These are phyloP conservation scores for Clathrus columnatus DNA, from an alignment of 768 basidiomycete species.

Conservation along the genomic window DNA sequence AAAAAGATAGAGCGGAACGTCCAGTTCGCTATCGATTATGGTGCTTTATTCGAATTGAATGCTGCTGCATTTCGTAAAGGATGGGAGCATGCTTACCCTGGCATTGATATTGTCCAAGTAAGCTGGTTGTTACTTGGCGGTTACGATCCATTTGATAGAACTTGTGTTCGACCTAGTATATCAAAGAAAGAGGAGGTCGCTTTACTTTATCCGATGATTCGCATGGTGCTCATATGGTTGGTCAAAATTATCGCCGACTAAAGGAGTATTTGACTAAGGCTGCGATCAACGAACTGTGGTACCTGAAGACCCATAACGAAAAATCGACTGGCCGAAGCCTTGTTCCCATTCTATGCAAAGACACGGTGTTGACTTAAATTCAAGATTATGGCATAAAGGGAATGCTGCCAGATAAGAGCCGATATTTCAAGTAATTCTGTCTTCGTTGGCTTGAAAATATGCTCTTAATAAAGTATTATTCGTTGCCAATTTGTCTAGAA, in stretches of 20 bases:
- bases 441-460: no score
- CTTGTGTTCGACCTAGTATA: conserved; percentile 40
- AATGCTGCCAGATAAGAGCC: no score
- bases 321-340: not conserved
- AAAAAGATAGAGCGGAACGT: conserved; percentile 69
- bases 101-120: conserved; percentile 65
- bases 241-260: conserved; percentile 69
- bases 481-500: no score
- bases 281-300: conserved; percentile 62
- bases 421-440: no score
- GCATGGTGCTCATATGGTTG: conserved; percentile 83
- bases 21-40: conserved; percentile 61
- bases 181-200: conserved; percentile 58
- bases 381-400: not conserved
- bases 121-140: conserved; percentile 17
- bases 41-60: conserved; percentile 89
- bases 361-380: not conserved
- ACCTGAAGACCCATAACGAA: conserved; percentile 28
- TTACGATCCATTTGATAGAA: not conserved
- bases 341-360: not conserved
- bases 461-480: no score
- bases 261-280: conserved; percentile 52
- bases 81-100: conserved; percentile 83
- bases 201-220: conserved; percentile 93
- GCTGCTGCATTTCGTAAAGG: conserved; percentile 89